Base-by-base conservation (phyloP, 1,284 basidiomycete genomes). In the Trichosporon sp. region DNA sequence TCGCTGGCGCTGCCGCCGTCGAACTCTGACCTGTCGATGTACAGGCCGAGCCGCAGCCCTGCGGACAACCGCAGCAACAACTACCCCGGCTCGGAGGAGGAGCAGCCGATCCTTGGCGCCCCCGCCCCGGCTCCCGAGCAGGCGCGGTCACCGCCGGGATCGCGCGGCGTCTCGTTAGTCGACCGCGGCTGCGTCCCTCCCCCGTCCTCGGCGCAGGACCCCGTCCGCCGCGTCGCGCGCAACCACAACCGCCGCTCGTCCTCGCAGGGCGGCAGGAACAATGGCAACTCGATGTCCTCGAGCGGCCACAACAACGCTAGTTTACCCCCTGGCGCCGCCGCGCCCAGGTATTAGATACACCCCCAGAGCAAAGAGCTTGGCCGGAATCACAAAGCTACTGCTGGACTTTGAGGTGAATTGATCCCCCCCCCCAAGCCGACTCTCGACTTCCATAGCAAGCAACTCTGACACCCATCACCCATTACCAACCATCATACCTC, bases 111-210 rank as follows among this genome's bases (percentile, higher is more conserved):
- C 78, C 81, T 80, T 69, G 70, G 31, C 21, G n/a, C 54, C 40
- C 74, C 35, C 43, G 59, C 72, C 43, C 64, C 73, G n/a, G 75
- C 71, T 12, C 69, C 77, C 14, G 71, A 76, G 59, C 70, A 76
- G 19, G 54, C 32, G 73, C 67, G 75, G 77, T 61, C 76, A 75
- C 67, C 76, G 7, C 79, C 80, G n/a, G 78, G 79, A 59, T 84
- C 80, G 11, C 87, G 91, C 19, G 92, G 93, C 38, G 87, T 95
- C 40, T 90, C 89, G 67, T 82, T 95, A 71, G 88, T 88, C 65
- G 93, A 95, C 77, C 86, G 88, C 75, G 93, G 93, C 14, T 92
- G 91, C 65, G 91, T 94, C 1, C 89, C 91, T 43, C 88, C 88
- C 37, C 88, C 89, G 7, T 90, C 91, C 5, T 90, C 89, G 51